Evolutionary conservation across 345 rosid genomes (phyloP), one percentile per base, ranked within the genome.

Genomic region (Passiflora organensis): DNA sequence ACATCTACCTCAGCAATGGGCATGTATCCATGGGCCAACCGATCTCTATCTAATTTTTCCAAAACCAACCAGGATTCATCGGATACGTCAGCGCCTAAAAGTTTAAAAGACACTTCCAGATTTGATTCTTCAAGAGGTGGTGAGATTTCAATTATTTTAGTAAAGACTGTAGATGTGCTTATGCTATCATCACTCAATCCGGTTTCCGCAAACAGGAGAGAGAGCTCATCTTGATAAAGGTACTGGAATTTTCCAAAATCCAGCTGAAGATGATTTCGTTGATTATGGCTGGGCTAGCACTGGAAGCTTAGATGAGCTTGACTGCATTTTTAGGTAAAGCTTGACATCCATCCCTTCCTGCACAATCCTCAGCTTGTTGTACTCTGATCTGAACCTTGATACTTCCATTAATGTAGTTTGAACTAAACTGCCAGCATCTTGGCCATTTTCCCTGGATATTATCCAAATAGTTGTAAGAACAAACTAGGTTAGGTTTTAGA

Each of bases 261-360:
- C 76, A 32, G 66, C 58, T 47, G 86, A 71, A 73, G 76, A 75
- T 73, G 91, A 82, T 75, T 83, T 86, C 72, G 83, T 73, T 65
- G 91, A 89, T 71, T 86, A 81, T 46, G 75, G 84, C 60, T 93
- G 99, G 99, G 97, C 72, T 60, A 82, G 76, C 75, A 83, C 89
- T 58, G 87, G 97, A 78, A 86, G 97, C 71, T 93, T 93, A 72
- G 99, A 86, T 72, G 99, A 89, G 71, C 89, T 89, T 62, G 89
- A 89, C 70, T 85, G 63, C 64, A 84, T 93, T 56, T 84, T 93
- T 72, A 89, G 99, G 99, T 93, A 81, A 86, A 63, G 55, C 66
- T 63, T 54, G 18, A 39, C 61, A 54, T 42, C 22, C 51, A 13
- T 45, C 48, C 54, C 58, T 19, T 48, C 13, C 51, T 20, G 56